phyloP scores from a whole-genome alignment of 805 yeast species.

The Metschnikowia bowlesiae region DNA sequence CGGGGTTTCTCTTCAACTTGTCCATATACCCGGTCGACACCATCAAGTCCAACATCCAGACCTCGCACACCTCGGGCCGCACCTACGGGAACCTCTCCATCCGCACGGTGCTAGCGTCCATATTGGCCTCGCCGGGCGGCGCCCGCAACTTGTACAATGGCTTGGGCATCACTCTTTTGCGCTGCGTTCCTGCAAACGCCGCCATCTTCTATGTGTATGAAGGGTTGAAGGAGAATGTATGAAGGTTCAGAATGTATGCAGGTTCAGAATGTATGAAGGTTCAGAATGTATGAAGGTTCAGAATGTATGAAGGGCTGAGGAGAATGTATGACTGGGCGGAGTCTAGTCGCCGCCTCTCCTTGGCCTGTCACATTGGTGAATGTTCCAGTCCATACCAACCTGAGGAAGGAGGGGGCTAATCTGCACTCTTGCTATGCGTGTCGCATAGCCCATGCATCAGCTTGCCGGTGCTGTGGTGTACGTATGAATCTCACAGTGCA shows the following conservation, averaged over 20 bases:
- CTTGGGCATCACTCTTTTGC: constrained; percentile 69
- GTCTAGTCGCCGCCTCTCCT: too few species aligned
- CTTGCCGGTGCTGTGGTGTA: too few species aligned
- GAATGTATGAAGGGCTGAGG: constrained; percentile 24
- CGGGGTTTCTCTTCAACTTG: constrained; percentile 79
- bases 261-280: too few species aligned
- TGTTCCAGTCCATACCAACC: too few species aligned
- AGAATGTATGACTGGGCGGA: constrained; percentile 13
- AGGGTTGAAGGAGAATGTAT: constrained; percentile 39
- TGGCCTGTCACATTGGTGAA: too few species aligned
- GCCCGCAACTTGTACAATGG: constrained; percentile 76
- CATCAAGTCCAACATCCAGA: constrained; percentile 81
- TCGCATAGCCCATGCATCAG: too few species aligned
- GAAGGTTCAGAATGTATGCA: constrained; percentile 8
- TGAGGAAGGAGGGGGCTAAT: too few species aligned
- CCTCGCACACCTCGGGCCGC: constrained; percentile 33
- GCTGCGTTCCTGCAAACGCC: constrained; percentile 91
- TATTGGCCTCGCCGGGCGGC: constrained; percentile 47
- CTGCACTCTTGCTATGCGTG: too few species aligned
- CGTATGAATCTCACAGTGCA: too few species aligned
- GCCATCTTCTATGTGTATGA: constrained; percentile 80
- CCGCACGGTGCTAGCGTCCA: constrained; percentile 28
- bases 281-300: too few species aligned
- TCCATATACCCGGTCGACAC: constrained; percentile 89
- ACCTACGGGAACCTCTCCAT: constrained; percentile 26